Evolutionary conservation across 148 eudicot genomes (phyloP).

Genomic region (Cornus suecica): DNA sequence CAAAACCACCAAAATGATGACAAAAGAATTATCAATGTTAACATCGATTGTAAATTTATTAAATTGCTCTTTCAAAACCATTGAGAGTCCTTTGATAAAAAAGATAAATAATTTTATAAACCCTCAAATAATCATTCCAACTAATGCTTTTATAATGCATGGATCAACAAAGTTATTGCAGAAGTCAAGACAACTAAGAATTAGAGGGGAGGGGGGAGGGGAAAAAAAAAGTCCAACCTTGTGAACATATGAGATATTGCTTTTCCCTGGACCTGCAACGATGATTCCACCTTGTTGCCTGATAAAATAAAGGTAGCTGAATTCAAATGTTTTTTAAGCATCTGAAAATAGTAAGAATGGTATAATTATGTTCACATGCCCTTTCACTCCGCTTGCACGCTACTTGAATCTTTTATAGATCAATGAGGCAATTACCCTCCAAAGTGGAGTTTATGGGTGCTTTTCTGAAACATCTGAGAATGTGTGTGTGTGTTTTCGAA

Average conservation of each 20-base stretch:
- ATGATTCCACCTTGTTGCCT: slow-evolving; percentile 98
- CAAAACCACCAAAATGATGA: neutral
- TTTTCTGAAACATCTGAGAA: too few relatives aligned
- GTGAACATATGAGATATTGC: slow-evolving; percentile 79
- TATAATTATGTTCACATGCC: too few relatives aligned
- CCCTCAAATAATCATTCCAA: too few relatives aligned
- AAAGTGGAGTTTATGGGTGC: too few relatives aligned
- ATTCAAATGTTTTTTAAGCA: neutral
- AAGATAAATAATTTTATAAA: neutral
- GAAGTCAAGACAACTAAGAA: neutral
- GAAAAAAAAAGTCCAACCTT: slow-evolving; percentile 39
- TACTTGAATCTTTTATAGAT: too few relatives aligned
- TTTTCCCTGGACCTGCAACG: slow-evolving; percentile 96
- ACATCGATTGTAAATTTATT: neutral
- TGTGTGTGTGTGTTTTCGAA: too few relatives aligned
- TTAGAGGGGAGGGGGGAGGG: too few relatives aligned
- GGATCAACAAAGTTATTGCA: neutral
- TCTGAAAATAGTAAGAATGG: neutral
- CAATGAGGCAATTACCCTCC: too few relatives aligned
- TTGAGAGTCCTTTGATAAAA: neutral
- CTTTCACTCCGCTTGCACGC: too few relatives aligned
- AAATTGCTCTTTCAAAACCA: neutral
- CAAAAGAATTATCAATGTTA: neutral
- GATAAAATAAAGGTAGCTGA: slow-evolving; percentile 21
- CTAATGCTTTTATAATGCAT: neutral